Percentiles rank a stretch among this genome's conserved stretches.
Evolutionary conservation across 306 rosid genomes (phyloP).

Genomic region (apple (Malus domestica)): DNA sequence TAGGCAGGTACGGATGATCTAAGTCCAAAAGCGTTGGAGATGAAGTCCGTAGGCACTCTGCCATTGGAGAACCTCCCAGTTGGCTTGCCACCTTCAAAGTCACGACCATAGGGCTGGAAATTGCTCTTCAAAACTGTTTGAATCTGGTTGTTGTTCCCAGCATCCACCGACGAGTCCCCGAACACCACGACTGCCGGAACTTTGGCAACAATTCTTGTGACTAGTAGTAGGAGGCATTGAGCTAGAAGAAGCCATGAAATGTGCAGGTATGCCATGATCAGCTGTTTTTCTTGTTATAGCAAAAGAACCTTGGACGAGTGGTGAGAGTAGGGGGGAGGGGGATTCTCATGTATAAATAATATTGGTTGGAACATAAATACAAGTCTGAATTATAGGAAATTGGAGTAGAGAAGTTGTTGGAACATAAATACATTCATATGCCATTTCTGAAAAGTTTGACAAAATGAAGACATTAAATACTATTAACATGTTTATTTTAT

Average conservation of each 20-base stretch:
- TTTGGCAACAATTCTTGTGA: constrained; percentile 17
- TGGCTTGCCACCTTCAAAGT: constrained; percentile 55
- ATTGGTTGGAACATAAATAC: constrained; percentile 4
- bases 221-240: constrained; percentile 10
- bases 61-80: constrained; percentile 92
- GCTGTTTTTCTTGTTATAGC: neutral
- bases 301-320: neutral
- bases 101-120: constrained; percentile 87
- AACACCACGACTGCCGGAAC: constrained; percentile 70
- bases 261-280: constrained; percentile 5
- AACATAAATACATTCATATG: neutral
- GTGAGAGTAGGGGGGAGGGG: neutral
- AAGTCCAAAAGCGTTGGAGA: constrained; percentile 58
- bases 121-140: constrained; percentile 82
- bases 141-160: constrained; percentile 87
- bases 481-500: too few species aligned
- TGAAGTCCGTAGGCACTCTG: constrained; percentile 65
- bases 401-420: constrained; percentile 46
- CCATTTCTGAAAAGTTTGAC: too few species aligned
- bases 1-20: constrained; percentile 61
- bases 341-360: constrained; percentile 24
- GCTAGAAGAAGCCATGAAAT: constrained; percentile 19
- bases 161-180: constrained; percentile 88
- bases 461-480: too few species aligned
- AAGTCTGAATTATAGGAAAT: neutral